Base-by-base conservation (phyloP, 768 basidiomycete species). In the Collybia sordida region DNA sequence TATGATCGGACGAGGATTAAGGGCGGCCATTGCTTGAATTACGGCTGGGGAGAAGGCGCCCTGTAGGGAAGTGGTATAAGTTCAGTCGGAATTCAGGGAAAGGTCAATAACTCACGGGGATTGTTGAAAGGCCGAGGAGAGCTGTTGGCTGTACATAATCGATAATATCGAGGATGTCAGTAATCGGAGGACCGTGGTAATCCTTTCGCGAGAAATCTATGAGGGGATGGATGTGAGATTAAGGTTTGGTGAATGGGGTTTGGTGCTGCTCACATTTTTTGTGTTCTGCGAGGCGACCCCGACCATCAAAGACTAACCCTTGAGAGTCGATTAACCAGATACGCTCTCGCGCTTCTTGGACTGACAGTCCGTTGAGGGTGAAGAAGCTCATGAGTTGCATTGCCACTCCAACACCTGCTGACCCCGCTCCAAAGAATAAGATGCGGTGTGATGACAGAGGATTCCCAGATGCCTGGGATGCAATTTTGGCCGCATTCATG, bases 341-440 rank as follows among this genome's bases (percentile, higher is more conserved):
- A 39, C 76, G 77, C 47, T 74, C 69, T 49, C 84, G 82, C 17
- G 93, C 93, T 64, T 94, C 82, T 54, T 93, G 82, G 57, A 82
- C 76, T 4, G 81, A 78, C 61, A 94, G 64, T 21, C 93, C 91
- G 57, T 87, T 78, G 54, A 90, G 69, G 31, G 81, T 90, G 77
- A 94, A 93, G 79, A 94, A 96, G 66, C 87, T 89, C 75, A 86
- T 81, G 45, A 92, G 72, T 65, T 96, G 93, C 71, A 81, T 85
- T 50, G 88, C 94, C 39, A 98, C 94, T 40, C 94, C 95, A 46
- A 97, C 89, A 54, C 93, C 94, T 2, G 92, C 90, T 21, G 86
- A 89, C 4, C 95, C 95, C 3, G 94, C 92, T 15, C 95, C 95
- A 47, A 92, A 86, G 78, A 98, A 96, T 37, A 96, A 81, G 59